Evolutionary conservation across 805 yeast species (phyloP).

Genomic region (Metschnikowia matae): DNA sequence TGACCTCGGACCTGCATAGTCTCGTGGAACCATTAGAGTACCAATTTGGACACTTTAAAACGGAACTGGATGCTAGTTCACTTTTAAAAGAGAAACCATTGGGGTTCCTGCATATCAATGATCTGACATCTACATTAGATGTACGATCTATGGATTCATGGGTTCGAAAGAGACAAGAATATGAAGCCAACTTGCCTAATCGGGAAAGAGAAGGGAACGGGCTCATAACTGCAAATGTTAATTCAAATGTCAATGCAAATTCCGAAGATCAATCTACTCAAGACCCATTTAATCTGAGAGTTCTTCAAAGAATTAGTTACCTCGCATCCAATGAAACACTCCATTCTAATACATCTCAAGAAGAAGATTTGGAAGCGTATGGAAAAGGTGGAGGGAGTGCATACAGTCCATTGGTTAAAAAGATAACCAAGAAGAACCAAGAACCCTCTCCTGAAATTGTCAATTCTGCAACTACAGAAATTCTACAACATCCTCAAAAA

Average conservation of each 20-base stretch:
- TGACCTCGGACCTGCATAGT: conserved; percentile 4
- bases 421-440: too few species aligned
- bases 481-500: not conserved
- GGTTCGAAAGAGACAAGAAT: conserved; percentile 48
- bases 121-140: conserved; percentile 38
- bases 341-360: not conserved
- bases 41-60: conserved; percentile 17
- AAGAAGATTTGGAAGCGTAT: too few species aligned
- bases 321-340: conserved; percentile 29
- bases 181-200: conserved; percentile 24
- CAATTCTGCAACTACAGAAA: not conserved
- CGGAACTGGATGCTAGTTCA: conserved; percentile 14
- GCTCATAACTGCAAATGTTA: not conserved
- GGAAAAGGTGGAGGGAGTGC: too few species aligned
- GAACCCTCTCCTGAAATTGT: too few species aligned
- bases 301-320: conserved; percentile 21
- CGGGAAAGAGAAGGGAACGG: conserved; percentile 3
- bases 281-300: not conserved
- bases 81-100: conserved; percentile 11
- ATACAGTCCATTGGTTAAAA: too few species aligned
- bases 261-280: too few species aligned
- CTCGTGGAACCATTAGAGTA: conserved; percentile 12
- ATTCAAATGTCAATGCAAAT: too few species aligned
- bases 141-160: conserved; percentile 49
- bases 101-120: conserved; percentile 19